Percentiles rank a stretch among this genome's conserved stretches.
Conservation (phyloP, 2,329 filamentous ascomycete genomes). For the Fusarium tricinctum region DNA sequence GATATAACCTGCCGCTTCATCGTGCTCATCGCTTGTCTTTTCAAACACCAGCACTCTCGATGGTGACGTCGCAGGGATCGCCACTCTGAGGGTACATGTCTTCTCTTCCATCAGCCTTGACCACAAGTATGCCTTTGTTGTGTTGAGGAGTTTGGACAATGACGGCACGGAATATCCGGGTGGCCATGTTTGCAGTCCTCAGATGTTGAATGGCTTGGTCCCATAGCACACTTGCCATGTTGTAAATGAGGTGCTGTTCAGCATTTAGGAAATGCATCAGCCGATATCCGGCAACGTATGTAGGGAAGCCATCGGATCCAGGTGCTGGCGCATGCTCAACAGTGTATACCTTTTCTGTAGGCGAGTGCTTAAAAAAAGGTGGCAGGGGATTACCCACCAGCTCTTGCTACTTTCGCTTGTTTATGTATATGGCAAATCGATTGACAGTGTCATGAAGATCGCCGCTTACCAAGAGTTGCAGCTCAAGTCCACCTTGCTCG, state of each 20-base stretch:
- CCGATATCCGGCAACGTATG: not conserved
- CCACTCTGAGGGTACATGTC: not conserved
- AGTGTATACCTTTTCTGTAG: not conserved
- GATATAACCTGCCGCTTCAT: not conserved
- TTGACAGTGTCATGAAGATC: too few relatives aligned
- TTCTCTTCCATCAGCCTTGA: not conserved
- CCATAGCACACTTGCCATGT: not conserved
- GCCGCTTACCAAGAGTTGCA: too few relatives aligned
- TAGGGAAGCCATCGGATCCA: not conserved
- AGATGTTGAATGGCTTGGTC: not conserved
- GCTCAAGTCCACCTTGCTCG: too few relatives aligned
- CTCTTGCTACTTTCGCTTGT: not conserved
- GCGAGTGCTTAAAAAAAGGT: not conserved
- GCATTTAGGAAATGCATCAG: not conserved
- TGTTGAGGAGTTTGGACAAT: not conserved
- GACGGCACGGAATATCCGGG: not conserved
- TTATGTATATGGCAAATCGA: not conserved
- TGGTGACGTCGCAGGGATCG: not conserved
- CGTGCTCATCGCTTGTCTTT: not conserved
- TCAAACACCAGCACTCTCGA: not conserved
- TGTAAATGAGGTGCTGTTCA: not conserved
- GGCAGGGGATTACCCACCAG: not conserved
- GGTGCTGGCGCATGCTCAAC: not conserved
- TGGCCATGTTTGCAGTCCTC: not conserved
- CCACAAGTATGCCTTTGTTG: not conserved